Evolutionary conservation across 2,329 filamentous ascomycete species (phyloP), one percentile per base, ranked within the genome.

Genomic region (Nemania diffusa): DNA sequence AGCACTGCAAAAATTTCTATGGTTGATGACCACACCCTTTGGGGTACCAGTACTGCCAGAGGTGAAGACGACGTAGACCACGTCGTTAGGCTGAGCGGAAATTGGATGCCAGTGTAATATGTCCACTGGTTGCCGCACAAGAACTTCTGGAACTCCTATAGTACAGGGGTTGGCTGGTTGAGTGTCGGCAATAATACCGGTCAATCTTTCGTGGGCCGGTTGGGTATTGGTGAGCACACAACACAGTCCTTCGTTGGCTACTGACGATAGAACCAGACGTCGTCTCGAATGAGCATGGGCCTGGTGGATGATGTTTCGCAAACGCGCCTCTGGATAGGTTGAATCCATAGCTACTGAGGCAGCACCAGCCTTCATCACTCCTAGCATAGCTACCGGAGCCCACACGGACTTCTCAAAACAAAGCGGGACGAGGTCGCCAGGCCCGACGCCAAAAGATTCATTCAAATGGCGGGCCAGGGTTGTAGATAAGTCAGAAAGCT

Each of bases 351-450:
- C 20, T 26, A 64, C 61, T 7, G 11, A 26, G 6, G 62, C 62
- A 5, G 42, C 62, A 9, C 62, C 62, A n/a, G 62, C 48, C 37
- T 57, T 57, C 53, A 64, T 52, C 7, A 64, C 26, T 2, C 22
- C 62, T 27, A 64, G 11, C 15, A 53, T 13, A 20, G 55, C 29
- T 4, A 64, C 55, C 9, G 44, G 8, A 5, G 44, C 46, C 53
- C 62, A 64, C 8, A 27, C 6, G 2, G 62, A 58, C 26, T 59
- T 64, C 22, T 64, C 62, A 15, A 46, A 48, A 15, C 11, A 51
- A 7, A 64, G 1, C 15, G 62, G 55, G 6, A 64, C 46, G 13
- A 59, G 29, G 2, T 44, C 44, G 17, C 29, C 55, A 2, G 52
- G 44, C 6, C 56, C 46, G 20, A 59, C 46, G 8, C 46, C 48